Percentiles rank a stretch among this genome's conserved stretches.
These are phyloP conservation scores for Perkinsus olseni DNA, from an alignment of 169 alveolate genomes.

Conservation along the genomic window DNA sequence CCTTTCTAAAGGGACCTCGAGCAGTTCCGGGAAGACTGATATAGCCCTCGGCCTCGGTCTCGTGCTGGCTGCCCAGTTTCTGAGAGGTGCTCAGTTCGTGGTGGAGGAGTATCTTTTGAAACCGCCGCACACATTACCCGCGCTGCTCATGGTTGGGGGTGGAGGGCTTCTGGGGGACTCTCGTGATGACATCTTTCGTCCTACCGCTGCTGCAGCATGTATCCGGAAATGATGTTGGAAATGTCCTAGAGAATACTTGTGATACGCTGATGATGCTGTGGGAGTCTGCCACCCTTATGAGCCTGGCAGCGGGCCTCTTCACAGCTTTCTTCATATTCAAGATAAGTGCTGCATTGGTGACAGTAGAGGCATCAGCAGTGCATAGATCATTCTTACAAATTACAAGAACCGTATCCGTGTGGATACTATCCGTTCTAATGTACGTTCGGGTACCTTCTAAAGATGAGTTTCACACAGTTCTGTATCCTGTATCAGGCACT, in stretches of 20 bases:
- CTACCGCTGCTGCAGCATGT: neutral
- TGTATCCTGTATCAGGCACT: no score
- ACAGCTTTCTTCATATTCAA: neutral
- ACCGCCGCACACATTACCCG: neutral
- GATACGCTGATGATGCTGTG: constrained; percentile 1
- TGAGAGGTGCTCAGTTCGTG: neutral
- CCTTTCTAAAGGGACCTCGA: neutral
- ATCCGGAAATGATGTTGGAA: neutral
- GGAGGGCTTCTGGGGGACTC: constrained; percentile 3
- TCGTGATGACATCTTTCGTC: neutral
- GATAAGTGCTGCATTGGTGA: neutral
- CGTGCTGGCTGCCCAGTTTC: neutral
- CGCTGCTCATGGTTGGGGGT: neutral
- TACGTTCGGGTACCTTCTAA: neutral
- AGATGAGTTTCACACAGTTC: no score
- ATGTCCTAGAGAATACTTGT: neutral
- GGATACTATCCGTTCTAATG: neutral
- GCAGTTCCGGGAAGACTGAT: neutral
- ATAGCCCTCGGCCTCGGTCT: neutral
- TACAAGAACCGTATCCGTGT: neutral
- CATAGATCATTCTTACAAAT: neutral
- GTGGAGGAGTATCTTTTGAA: constrained; percentile 2
- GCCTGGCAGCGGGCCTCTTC: neutral
- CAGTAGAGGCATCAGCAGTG: neutral
- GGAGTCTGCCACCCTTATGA: neutral